Conservation (phyloP, 176 grass and related monocot genomes). For the Olyra latifolia region DNA sequence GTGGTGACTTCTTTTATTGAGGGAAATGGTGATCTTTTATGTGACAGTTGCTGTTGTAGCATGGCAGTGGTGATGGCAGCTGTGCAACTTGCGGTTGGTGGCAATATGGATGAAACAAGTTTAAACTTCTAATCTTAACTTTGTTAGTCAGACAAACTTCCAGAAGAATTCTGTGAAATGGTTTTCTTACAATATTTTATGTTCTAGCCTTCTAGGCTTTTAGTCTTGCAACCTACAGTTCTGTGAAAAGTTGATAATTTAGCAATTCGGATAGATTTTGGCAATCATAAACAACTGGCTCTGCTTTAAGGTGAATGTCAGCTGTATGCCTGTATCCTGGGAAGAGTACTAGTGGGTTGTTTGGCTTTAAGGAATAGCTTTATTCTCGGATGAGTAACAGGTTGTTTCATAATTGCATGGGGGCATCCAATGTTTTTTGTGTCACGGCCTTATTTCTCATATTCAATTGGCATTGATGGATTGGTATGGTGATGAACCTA, state of each 20-base stretch:
- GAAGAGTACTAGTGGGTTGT: conserved; percentile 7
- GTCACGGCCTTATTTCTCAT: conserved; percentile 5
- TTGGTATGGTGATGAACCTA: background rate
- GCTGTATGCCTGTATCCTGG: conserved; percentile 9
- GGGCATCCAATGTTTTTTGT: background rate
- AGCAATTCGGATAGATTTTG: conserved; percentile 9
- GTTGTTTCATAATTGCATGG: background rate
- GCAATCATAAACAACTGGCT: conserved; percentile 24
- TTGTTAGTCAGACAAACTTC: conserved; percentile 19
- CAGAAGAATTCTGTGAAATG: background rate
- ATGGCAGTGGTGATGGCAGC: background rate
- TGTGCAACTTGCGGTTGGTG: conserved; percentile 16
- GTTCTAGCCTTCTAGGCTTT: background rate
- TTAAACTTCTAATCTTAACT: background rate
- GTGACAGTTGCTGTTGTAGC: background rate
- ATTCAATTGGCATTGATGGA: background rate
- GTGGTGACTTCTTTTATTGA: background rate
- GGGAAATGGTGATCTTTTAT: background rate
- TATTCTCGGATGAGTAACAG: conserved; percentile 4
- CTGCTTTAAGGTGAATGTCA: conserved; percentile 28
- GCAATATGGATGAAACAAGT: background rate
- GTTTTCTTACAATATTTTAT: conserved; percentile 7
- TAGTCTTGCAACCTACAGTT: background rate
- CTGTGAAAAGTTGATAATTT: background rate
- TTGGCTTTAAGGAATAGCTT: conserved; percentile 1